Base-by-base conservation (phyloP, 2,329 filamentous ascomycete genomes). In the Pseudocercospora pini-densiflorae region DNA sequence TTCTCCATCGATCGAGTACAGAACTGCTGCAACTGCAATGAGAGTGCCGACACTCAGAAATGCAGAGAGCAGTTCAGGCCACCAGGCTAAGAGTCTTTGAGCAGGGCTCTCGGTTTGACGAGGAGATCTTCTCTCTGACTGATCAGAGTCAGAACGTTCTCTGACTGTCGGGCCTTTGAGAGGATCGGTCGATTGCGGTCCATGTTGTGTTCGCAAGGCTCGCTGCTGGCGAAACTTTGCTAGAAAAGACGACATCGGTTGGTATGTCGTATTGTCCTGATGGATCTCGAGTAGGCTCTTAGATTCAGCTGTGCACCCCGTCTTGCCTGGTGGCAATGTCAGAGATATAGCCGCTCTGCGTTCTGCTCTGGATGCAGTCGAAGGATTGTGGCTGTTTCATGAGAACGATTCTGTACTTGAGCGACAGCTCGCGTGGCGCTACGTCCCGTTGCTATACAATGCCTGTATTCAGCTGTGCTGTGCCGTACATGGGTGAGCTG, bases 301-400 rank as follows among this genome's bases (percentile, higher is more conserved):
- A 6, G 36, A 40, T 40, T n/a, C 14, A 40, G 36, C 36, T 16
- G n/a, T 40, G 14, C 36, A 40, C 16, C 4, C 14, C 36, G 36
- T 40, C 12, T 40, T 40, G 14, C 14, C 2, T 40, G 16, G 14
- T 40, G 36, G 36, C 36, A 5, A 43, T 43, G 19, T 4, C 40
- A 43, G 40, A 43, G 40, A 43, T 43, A 43, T 43, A 43, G 40
- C 16, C 40, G 16, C 14, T 40, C 16, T n/a, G 16, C 2, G 14
- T 43, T 19, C 40, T 7, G 40, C 40, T 43, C 16, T n/a, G 5
- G 3, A n/a, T 19, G 40, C 7, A 43, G 40, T 3, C 40, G 40
- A 43, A 43, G 51, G 27, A 55, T 29, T 55, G 27, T 55, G 14
- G 51, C 51, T 54, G 24, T 54, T 54, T 54, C 24, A 54, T 27